These are phyloP conservation scores for Mortierella sp. DNA, from an alignment of 371 early-diverging fungal genomes.

Conservation along the genomic window DNA sequence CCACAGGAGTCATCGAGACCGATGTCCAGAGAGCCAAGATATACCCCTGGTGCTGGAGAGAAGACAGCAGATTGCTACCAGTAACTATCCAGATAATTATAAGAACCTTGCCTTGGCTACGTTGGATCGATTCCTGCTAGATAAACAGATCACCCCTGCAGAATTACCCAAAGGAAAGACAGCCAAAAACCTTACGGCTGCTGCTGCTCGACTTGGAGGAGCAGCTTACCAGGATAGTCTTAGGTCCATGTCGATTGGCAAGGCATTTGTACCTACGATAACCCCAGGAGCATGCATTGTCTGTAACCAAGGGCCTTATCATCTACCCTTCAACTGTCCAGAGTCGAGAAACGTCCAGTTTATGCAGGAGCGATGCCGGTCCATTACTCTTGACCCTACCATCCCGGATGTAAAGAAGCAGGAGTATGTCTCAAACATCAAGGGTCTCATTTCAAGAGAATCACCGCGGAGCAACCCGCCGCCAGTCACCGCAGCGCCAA, in stretches of 20 bases:
- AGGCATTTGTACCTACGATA: constrained; percentile 49
- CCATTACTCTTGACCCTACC: constrained; percentile 53
- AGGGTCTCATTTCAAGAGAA: constrained; percentile 38
- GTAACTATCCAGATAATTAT: constrained; percentile 48
- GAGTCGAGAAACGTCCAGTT: constrained; percentile 42
- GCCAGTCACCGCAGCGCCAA: constrained; percentile 3
- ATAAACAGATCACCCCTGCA: constrained; percentile 45
- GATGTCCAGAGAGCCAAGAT: constrained; percentile 54
- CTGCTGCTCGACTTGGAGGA: constrained; percentile 46
- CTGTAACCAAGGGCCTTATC: constrained; percentile 49
- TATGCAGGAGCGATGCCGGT: constrained; percentile 51
- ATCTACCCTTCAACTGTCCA: constrained; percentile 50
- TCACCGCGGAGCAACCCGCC: constrained; percentile 23
- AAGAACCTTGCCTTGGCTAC: constrained; percentile 34
- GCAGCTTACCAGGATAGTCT: constrained; percentile 50
- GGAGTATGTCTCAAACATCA: constrained; percentile 51
- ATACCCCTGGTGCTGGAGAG: constrained; percentile 53
- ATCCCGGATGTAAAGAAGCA: constrained; percentile 53
- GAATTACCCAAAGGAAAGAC: constrained; percentile 40
- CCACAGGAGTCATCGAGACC: constrained; percentile 44
- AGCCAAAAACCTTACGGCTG: constrained; percentile 34
- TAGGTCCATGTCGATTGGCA: constrained; percentile 57
- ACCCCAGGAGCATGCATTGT: constrained; percentile 55
- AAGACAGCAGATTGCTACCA: constrained; percentile 54
- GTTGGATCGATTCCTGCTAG: constrained; percentile 40